phyloP scores from a whole-genome alignment of 192 early-diverging fungal species.

The Dissophora ornata region DNA sequence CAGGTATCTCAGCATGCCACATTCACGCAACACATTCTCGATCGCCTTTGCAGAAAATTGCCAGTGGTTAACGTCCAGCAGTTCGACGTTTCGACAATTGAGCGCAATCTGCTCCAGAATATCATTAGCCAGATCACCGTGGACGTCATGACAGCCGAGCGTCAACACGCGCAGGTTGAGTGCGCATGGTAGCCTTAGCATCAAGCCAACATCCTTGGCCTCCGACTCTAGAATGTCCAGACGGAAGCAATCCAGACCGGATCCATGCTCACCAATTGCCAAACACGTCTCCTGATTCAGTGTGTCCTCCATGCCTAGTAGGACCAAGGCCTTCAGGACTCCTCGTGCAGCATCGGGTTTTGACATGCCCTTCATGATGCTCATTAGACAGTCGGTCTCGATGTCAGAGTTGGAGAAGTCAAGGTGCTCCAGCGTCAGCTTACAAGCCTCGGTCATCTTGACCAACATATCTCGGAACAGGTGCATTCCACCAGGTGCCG shows the following conservation, averaged over 20 bases:
- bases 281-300: conserved; percentile 40
- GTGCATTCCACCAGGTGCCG: conserved; percentile 45
- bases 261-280: conserved; percentile 44
- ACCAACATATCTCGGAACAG: conserved; percentile 29
- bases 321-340: conserved; percentile 37
- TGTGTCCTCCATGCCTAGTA: conserved; percentile 50
- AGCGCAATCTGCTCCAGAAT: conserved; percentile 47
- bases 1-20: conserved; percentile 44
- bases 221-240: conserved; percentile 49
- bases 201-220: conserved; percentile 37
- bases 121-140: conserved; percentile 43
- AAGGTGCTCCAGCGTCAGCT: conserved; percentile 46
- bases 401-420: conserved; percentile 55
- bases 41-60: conserved; percentile 46
- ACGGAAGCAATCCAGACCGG: conserved; percentile 50
- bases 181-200: conserved; percentile 33
- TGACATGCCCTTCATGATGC: conserved; percentile 30
- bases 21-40: conserved; percentile 35
- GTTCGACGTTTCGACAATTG: conserved; percentile 44
- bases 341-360: conserved; percentile 38
- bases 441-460: conserved; percentile 35
- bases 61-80: conserved; percentile 53
- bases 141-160: conserved; percentile 46
- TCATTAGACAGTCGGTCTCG: conserved; percentile 36
- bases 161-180: conserved; percentile 38